phyloP scores from a whole-genome alignment of 2,329 filamentous ascomycete species.

The Didymella glomerata region DNA sequence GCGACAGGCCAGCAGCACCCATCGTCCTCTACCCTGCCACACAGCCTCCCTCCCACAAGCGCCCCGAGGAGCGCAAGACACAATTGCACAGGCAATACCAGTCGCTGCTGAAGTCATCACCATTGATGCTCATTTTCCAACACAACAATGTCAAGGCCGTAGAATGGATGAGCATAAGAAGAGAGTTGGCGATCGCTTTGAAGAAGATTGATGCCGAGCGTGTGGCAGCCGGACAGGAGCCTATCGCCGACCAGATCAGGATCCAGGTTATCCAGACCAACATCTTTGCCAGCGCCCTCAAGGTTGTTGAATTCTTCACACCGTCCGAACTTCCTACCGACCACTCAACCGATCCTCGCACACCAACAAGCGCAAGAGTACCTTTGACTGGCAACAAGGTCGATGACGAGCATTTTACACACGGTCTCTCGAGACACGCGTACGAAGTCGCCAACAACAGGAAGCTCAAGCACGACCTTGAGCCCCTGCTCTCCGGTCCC shows the following conservation, averaged over 20 bases:
- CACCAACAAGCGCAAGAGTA: conserved; percentile 46
- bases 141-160: conserved; percentile 78
- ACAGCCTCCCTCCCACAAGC: conserved; percentile 88
- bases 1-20: conserved; percentile 54
- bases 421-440: conserved; percentile 67
- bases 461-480: conserved; percentile 68
- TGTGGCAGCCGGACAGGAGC: conserved; percentile 63
- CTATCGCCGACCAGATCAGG: conserved; percentile 70
- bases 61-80: conserved; percentile 85
- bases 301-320: conserved; percentile 82
- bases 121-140: conserved; percentile 86
- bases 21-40: conserved; percentile 65
- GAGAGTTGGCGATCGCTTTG: conserved; percentile 71
- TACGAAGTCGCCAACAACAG: conserved; percentile 60
- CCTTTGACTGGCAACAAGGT: conserved; percentile 39
- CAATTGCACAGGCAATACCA: conserved; percentile 89
- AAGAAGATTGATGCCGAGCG: conserved; percentile 73
- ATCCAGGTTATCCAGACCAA: conserved; percentile 87
- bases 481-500: conserved; percentile 81
- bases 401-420: conserved; percentile 64
- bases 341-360: conserved; percentile 44
- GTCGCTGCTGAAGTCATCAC: conserved; percentile 83
- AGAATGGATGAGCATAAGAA: conserved; percentile 76
- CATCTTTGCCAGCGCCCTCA: conserved; percentile 85
- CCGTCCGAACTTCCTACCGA: conserved; percentile 40